Base-by-base conservation (phyloP, 768 basidiomycete species). In the Leccinum olivaceopallidum region DNA sequence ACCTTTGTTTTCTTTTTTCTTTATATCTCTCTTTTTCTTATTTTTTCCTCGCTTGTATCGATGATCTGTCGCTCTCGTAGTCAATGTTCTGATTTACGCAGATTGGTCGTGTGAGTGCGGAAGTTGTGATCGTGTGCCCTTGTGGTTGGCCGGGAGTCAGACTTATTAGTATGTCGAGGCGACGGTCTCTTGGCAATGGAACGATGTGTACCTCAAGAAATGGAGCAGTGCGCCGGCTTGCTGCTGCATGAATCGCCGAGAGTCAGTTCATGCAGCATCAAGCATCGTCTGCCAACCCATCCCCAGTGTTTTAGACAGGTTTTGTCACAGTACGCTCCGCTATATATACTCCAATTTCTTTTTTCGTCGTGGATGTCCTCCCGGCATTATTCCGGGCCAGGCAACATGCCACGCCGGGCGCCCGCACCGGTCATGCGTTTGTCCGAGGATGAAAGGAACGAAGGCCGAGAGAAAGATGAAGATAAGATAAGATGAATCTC, bases 1-100 rank as follows among this genome's bases (percentile, higher is more conserved):
- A 34, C 62, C 50, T 63, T 55, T 55, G 52, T 32, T 36, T 24
- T 42, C 54, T 16, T 34, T 18, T 10, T n/a, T n/a, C 50, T 18
- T 48, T 68, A 60, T 67, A 68, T 62, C 58, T 47, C 20, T 47
- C 39, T 4, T 47, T 47, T 20, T 20, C 3, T 12, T 12, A 20
- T 47, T 20, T n/a, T n/a, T 20, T 20, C 42, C 42, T 4, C n/a
- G 42, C 42, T 42, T 60, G 28, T 69, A 60, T 60, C 60, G 48
- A 34, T 65, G 50, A 55, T 55, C 7, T 36, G 16, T 55, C 34
- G 53, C 34, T 57, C 12, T 69, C 56, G 34, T 34, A 34, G 34
- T 34, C 13, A 13, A 58, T 53, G 47, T 52, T 58, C 55, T 66
- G 42, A 52, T 67, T 24, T 3, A 20, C 56, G 12, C 36, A 54